phyloP scores from a whole-genome alignment of 1,284 basidiomycete genomes.

The Golubevia sp. region DNA sequence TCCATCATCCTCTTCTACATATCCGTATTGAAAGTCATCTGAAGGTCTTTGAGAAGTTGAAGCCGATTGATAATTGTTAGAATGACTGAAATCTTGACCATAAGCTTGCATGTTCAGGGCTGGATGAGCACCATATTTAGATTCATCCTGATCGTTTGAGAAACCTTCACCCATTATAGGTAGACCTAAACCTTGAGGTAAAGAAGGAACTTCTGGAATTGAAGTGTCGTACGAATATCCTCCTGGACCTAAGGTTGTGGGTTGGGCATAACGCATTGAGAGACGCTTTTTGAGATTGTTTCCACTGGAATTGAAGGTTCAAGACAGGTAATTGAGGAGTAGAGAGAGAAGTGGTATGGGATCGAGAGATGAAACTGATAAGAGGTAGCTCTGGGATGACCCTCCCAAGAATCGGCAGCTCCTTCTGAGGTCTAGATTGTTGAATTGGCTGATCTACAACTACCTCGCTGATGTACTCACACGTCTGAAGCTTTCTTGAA shows the following conservation, averaged over 20 bases:
- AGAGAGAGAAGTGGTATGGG: too few species aligned
- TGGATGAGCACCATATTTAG: too few species aligned
- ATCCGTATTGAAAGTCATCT: neutral
- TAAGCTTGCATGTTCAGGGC: too few species aligned
- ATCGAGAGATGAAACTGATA: too few species aligned
- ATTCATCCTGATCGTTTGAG: conserved; percentile 5
- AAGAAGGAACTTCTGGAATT: neutral
- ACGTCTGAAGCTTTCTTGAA: conserved; percentile 36
- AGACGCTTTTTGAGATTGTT: conserved; percentile 55
- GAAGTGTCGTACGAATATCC: conserved; percentile 9
- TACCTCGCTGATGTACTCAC: too few species aligned
- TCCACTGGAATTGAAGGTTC: conserved; percentile 7
- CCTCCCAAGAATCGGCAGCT: too few species aligned
- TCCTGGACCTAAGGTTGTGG: conserved; percentile 37
- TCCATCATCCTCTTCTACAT: neutral
- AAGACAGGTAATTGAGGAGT: too few species aligned
- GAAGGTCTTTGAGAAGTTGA: neutral
- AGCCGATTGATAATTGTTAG: neutral
- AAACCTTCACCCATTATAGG: conserved; percentile 24
- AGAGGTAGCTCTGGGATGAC: too few species aligned
- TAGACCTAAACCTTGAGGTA: neutral
- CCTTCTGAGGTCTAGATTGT: too few species aligned
- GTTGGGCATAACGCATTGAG: conserved; percentile 57
- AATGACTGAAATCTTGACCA: too few species aligned
- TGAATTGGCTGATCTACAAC: too few species aligned